Conservation (phyloP, 2,329 filamentous ascomycete genomes). For the Verticillium longisporum region DNA sequence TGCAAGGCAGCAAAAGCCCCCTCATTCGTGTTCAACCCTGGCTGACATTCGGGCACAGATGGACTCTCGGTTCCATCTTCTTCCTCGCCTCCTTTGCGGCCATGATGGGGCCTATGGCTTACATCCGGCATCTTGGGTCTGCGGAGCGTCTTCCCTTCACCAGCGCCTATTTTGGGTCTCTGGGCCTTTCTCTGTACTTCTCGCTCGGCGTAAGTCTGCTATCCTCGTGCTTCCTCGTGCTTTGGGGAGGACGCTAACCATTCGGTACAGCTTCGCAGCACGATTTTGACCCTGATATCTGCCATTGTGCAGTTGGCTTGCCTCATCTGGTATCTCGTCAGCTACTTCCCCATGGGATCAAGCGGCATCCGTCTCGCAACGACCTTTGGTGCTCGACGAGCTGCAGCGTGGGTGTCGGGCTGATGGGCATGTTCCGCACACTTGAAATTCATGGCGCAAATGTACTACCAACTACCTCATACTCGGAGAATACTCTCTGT, state of each 20-base stretch:
- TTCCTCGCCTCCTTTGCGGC: slow-evolving; percentile 91
- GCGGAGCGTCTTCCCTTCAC: slow-evolving; percentile 85
- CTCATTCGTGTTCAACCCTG: neutral
- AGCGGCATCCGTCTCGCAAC: slow-evolving; percentile 81
- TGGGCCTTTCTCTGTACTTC: slow-evolving; percentile 84
- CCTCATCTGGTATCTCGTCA: slow-evolving; percentile 88
- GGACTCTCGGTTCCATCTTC: slow-evolving; percentile 85
- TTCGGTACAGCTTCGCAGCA: slow-evolving; percentile 64
- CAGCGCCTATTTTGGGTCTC: slow-evolving; percentile 89
- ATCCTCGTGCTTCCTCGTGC: neutral
- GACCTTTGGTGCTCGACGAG: slow-evolving; percentile 75
- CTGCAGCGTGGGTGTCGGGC: slow-evolving; percentile 81
- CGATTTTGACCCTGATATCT: slow-evolving; percentile 77
- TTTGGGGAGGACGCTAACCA: slow-evolving; percentile 14
- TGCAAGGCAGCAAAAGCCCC: neutral
- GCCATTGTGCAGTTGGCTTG: slow-evolving; percentile 77
- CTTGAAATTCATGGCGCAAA: neutral
- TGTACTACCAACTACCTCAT: neutral
- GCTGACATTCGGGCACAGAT: slow-evolving; percentile 51
- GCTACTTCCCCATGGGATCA: slow-evolving; percentile 96
- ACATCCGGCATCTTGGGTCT: slow-evolving; percentile 78
- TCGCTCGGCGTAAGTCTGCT: slow-evolving; percentile 72
- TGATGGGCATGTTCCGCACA: slow-evolving; percentile 25
- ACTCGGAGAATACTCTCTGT: neutral
- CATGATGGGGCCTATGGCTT: slow-evolving; percentile 84